Base-by-base conservation (phyloP, 495 filamentous ascomycete genomes). In the Tuber brumale region DNA sequence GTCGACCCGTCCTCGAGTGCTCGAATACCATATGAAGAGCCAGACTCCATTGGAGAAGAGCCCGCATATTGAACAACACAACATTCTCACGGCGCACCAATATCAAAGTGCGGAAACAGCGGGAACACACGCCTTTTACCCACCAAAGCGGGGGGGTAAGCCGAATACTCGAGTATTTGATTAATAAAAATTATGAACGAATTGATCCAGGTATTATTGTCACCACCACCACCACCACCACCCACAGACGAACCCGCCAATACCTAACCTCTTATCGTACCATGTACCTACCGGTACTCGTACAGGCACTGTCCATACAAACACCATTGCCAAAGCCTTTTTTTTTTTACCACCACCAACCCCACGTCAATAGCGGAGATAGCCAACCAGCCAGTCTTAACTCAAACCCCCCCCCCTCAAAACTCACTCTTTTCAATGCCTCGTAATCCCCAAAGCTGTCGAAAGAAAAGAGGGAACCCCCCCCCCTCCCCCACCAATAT, bases 11-110 rank as follows among this genome's bases (percentile, higher is more conserved):
- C 51, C n/a, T 14, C 23, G 23, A 57, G 51, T 14, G 51, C 23
- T 57, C 51, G 27, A 61, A 35, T 35, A 66, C 57, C 14, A 18
- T 18, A 18, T 0, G 10, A 35, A 19, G 18, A 27, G 57, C 31
- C 14, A 35, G 57, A 66, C 57, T 27, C 16, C 14, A 66, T 35
- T 66, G 57, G 57, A 66, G 57, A 35, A 35, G 57, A 31, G 10
- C 51, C 57, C 27, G 57, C 57, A 66, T 66, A 66, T 66, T 66
- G 57, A 66, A 66, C 57, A 66, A 66, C 57, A 35, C 57, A 66
- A 35, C 57, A 66, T 27, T 66, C 57, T 66, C 57, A 66, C 27
- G 31, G 27, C 57, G 35, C 27, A 66, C 27, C 27, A 66, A 66
- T 66, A 66, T 35, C 27, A 66, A 66, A 66, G 27, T 31, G 57